phyloP scores from a whole-genome alignment of 2,329 filamentous ascomycete genomes.

The Annulohypoxylon truncatum region DNA sequence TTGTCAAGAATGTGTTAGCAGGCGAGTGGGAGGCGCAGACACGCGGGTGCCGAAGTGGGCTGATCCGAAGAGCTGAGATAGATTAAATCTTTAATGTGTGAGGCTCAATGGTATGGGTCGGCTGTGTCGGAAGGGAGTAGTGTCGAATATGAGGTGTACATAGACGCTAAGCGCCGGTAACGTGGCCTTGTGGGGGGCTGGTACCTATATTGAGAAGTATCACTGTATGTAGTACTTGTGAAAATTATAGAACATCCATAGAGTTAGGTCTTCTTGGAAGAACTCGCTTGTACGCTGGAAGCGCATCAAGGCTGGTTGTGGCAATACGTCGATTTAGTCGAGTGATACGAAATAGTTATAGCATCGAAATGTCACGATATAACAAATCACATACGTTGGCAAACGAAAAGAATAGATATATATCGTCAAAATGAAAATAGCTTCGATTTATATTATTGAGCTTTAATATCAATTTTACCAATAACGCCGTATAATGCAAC shows the following conservation, averaged over 20 bases:
- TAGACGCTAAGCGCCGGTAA: neutral
- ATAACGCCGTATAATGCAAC: conserved; percentile 32
- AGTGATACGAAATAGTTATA: no score
- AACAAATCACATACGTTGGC: neutral
- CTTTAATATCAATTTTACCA: conserved; percentile 5
- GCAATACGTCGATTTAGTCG: no score
- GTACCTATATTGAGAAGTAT: no score
- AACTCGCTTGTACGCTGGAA: neutral
- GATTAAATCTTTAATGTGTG: conserved; percentile 8
- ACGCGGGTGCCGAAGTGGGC: neutral
- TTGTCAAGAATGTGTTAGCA: neutral
- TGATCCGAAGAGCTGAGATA: conserved; percentile 13
- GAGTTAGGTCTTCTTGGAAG: neutral
- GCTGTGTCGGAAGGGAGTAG: conserved; percentile 6
- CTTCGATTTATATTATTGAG: conserved; percentile 2
- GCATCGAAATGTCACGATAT: neutral
- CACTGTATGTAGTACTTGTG: no score
- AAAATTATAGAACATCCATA: no score
- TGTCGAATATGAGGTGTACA: neutral
- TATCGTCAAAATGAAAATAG: conserved; percentile 7
- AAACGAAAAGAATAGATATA: neutral
- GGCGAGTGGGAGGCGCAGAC: neutral
- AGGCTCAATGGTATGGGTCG: conserved; percentile 12
- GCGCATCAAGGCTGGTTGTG: neutral
- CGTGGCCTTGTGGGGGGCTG: neutral